These are phyloP conservation scores for Talinum fruticosum DNA, from an alignment of 148 eudicot species.

Conservation along the genomic window DNA sequence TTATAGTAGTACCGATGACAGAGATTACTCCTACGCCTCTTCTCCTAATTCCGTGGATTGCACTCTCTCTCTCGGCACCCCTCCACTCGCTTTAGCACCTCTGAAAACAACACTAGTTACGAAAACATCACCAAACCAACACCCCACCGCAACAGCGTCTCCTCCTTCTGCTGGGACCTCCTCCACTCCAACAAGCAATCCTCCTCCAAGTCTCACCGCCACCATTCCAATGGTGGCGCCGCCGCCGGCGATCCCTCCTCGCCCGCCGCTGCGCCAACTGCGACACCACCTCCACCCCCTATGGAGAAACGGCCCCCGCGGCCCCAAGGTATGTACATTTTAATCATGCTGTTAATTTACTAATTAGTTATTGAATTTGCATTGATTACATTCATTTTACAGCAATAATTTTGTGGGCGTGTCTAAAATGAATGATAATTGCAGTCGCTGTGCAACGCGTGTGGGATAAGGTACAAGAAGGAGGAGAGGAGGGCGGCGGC, in stretches of 20 bases:
- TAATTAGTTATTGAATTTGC: background rate
- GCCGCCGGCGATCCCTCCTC: conserved; percentile 45
- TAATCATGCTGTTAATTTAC: background rate
- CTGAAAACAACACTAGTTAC: background rate
- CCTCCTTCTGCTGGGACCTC: conserved; percentile 68
- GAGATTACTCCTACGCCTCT: conserved; percentile 23
- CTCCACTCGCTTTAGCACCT: conserved; percentile 47
- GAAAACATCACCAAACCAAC: background rate
- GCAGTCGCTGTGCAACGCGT: conserved; percentile 98
- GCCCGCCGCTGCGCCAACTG: conserved; percentile 93
- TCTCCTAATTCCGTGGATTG: conserved; percentile 66
- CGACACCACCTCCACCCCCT: conserved; percentile 96
- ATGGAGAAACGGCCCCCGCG: conserved; percentile 96
- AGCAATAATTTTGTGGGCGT: no score
- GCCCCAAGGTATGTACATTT: conserved; percentile 79
- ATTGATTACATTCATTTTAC: no score
- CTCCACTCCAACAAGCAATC: conserved; percentile 40
- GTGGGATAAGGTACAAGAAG: conserved; percentile 95
- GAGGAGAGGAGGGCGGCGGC: conserved; percentile 91
- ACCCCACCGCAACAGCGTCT: conserved; percentile 32
- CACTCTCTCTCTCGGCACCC: conserved; percentile 95
- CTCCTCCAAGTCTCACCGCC: conserved; percentile 27
- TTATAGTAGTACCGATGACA: conserved; percentile 16
- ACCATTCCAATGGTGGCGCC: background rate
- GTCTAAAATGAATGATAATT: no score